phyloP scores from a whole-genome alignment of 2,329 filamentous ascomycete species.

The Lasiodiplodia citricola region DNA sequence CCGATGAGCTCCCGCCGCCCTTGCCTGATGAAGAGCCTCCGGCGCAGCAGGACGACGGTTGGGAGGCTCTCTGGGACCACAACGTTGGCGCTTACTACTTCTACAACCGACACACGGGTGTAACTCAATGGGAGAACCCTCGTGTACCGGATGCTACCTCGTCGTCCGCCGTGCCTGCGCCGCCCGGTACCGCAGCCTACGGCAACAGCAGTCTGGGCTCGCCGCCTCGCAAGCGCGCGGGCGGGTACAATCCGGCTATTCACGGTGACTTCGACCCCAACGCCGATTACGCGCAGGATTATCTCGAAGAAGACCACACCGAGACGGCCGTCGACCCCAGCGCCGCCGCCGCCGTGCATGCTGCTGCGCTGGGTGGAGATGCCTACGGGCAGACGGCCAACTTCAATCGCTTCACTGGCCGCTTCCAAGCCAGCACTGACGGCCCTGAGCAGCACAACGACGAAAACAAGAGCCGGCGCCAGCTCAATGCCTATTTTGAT shows the following conservation, averaged over 20 bases:
- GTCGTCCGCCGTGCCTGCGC: slow-evolving; percentile 20
- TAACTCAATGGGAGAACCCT: slow-evolving; percentile 86
- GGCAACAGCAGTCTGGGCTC: slow-evolving; percentile 34
- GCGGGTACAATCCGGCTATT: slow-evolving; percentile 93
- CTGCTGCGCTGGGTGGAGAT: slow-evolving; percentile 32
- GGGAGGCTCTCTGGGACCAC: slow-evolving; percentile 80
- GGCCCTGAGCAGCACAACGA: slow-evolving; percentile 80
- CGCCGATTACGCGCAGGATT: slow-evolving; percentile 78
- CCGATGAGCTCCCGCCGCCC: slow-evolving; percentile 25
- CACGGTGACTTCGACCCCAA: slow-evolving; percentile 96
- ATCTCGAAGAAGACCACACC: slow-evolving; percentile 45
- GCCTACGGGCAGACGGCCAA: slow-evolving; percentile 71
- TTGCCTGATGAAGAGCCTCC: slow-evolving; percentile 35
- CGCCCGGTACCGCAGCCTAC: slow-evolving; percentile 38
- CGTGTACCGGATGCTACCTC: slow-evolving; percentile 62
- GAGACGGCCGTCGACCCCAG: slow-evolving; percentile 27
- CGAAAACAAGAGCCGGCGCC: slow-evolving; percentile 82
- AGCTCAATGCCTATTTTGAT: slow-evolving; percentile 95
- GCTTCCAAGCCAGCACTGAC: slow-evolving; percentile 72
- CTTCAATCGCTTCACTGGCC: slow-evolving; percentile 93
- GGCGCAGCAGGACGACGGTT: slow-evolving; percentile 66
- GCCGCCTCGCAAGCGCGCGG: slow-evolving; percentile 50
- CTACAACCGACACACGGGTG: slow-evolving; percentile 77
- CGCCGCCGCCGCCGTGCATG: slow-evolving; percentile 33
- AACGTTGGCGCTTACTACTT: slow-evolving; percentile 77